These are phyloP conservation scores for Irpex sp. DNA, from an alignment of 1,284 basidiomycete genomes.

Conservation along the genomic window DNA sequence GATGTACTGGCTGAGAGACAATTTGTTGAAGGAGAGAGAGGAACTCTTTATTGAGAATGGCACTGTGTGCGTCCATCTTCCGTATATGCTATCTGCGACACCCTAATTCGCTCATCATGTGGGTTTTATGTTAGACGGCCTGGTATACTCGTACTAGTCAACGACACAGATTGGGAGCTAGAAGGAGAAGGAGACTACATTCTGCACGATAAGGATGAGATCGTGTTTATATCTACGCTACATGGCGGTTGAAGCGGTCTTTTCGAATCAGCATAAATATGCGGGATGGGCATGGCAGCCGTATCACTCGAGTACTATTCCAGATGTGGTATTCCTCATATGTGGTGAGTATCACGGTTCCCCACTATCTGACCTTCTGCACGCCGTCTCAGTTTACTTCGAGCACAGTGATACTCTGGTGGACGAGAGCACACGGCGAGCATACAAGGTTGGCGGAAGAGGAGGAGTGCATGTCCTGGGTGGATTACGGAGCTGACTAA, in stretches of 20 bases:
- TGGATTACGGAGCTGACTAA: background rate
- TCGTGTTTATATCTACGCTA: constrained; percentile 95
- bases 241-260: constrained; percentile 66
- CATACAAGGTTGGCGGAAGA: too few relatives aligned
- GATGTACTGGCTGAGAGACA: constrained; percentile 76
- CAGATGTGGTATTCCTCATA: too few relatives aligned
- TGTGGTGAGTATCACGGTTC: too few relatives aligned
- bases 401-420: too few relatives aligned
- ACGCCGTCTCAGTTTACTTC: too few relatives aligned
- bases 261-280: too few relatives aligned
- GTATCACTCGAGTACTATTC: too few relatives aligned
- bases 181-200: constrained; percentile 92
- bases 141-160: constrained; percentile 93
- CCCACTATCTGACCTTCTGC: too few relatives aligned
- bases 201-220: constrained; percentile 79
- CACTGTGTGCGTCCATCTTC: constrained; percentile 61
- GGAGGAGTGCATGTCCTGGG: background rate
- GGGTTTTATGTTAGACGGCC: constrained; percentile 64
- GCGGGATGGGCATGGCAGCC: too few relatives aligned
- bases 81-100: too few relatives aligned
- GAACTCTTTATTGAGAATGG: constrained; percentile 90
- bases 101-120: too few relatives aligned
- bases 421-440: too few relatives aligned
- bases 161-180: constrained; percentile 97
- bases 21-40: constrained; percentile 79